Percentiles rank a stretch among this genome's conserved stretches.
Conservation (phyloP, 2,329 filamentous ascomycete genomes). For the Chrysoporthe austroafricana region DNA sequence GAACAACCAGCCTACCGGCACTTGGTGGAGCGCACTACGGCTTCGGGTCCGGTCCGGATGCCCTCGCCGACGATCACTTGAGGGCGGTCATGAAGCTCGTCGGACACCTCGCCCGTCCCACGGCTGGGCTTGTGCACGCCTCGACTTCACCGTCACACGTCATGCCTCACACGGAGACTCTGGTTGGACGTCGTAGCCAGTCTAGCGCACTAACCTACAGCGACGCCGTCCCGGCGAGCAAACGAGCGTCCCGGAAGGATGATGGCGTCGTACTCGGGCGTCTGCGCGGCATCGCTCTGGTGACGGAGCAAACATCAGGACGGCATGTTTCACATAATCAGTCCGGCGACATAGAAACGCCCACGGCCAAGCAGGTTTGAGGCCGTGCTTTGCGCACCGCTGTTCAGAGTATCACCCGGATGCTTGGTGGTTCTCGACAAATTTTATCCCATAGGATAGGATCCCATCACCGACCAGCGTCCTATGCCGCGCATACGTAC, state of each 20-base stretch:
- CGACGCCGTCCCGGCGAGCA: background rate
- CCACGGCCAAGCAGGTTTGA: background rate
- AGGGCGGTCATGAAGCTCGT: background rate
- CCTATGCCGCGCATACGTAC: background rate
- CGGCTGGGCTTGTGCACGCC: background rate
- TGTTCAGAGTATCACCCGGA: background rate
- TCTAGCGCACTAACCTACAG: background rate
- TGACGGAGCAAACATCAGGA: background rate
- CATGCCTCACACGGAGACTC: background rate
- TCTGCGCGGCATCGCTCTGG: background rate
- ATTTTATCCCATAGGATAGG: background rate
- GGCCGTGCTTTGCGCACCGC: background rate
- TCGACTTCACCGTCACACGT: background rate
- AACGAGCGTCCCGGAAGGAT: background rate
- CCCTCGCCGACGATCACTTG: background rate
- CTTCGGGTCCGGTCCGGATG: too few species aligned
- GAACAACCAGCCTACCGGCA: too few species aligned
- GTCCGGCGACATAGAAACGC: background rate
- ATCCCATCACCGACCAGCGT: background rate
- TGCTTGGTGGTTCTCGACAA: background rate
- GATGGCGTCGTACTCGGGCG: background rate
- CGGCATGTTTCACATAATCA: background rate
- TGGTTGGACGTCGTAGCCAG: background rate
- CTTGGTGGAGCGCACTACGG: too few species aligned
- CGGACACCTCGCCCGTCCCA: background rate